Evolutionary conservation across 2,329 filamentous ascomycete genomes (phyloP).

Genomic region (Penicillium sp.): DNA sequence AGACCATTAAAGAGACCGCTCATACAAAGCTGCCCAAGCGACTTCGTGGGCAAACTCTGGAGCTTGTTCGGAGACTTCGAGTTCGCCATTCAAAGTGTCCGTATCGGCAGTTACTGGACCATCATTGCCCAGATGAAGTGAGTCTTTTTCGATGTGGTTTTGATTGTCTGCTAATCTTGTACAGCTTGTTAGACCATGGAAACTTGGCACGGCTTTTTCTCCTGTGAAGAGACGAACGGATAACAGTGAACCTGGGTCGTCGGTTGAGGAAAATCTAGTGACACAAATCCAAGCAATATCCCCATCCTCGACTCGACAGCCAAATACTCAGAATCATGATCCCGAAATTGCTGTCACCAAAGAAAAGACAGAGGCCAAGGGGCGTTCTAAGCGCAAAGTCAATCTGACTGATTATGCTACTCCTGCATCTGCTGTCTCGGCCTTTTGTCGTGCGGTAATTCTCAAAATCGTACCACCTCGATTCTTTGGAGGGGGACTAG

Average conservation of each 20-base stretch:
- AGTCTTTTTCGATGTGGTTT: constrained; percentile 25
- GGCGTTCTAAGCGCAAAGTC: constrained; percentile 25
- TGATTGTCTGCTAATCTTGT: constrained; percentile 10
- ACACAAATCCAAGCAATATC: constrained; percentile 34
- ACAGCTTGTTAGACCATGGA: constrained; percentile 35
- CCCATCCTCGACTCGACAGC: constrained; percentile 2
- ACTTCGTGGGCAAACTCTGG: constrained; percentile 66
- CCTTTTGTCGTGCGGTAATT: constrained; percentile 82
- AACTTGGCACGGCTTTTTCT: constrained; percentile 24
- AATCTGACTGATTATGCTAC: constrained; percentile 72
- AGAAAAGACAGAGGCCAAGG: background rate
- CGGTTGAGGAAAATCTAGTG: constrained; percentile 29
- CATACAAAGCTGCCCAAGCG: constrained; percentile 47
- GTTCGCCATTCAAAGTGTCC: constrained; percentile 75
- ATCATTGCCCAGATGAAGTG: constrained; percentile 75
- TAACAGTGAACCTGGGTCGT: constrained; percentile 18
- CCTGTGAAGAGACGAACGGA: background rate
- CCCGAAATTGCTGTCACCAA: background rate
- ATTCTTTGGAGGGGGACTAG: constrained; percentile 71
- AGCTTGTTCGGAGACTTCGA: constrained; percentile 72
- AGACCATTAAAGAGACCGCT: constrained; percentile 14
- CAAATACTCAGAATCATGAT: background rate
- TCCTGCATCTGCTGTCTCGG: constrained; percentile 72
- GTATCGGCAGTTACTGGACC: constrained; percentile 75
- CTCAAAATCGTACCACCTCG: constrained; percentile 72